Percentiles rank a stretch among this genome's conserved stretches.
Conservation (phyloP, 345 rosid genomes). For the Brassica carinata region DNA sequence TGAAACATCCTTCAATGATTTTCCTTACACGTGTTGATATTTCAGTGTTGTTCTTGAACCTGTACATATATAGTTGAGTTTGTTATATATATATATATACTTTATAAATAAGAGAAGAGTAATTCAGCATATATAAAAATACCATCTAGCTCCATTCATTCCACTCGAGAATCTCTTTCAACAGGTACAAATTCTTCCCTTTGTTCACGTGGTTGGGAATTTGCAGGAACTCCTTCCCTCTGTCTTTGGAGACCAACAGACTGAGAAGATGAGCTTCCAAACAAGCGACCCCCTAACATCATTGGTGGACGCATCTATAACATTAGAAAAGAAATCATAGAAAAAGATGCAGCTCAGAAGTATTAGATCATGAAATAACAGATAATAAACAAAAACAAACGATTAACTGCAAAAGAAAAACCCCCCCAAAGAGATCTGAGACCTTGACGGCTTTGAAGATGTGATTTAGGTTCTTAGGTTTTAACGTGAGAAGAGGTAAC, state of each 20-base stretch:
- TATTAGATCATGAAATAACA: neutral
- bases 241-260: neutral
- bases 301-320: neutral
- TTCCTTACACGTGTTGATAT: neutral
- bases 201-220: neutral
- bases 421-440: constrained; percentile 43
- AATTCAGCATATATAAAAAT: neutral
- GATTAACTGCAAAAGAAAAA: neutral
- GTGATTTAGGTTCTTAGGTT: neutral
- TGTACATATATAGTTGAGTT: neutral
- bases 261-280: neutral
- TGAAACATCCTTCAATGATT: neutral
- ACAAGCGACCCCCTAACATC: neutral
- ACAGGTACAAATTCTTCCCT: neutral
- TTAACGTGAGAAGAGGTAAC: neutral
- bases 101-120: neutral
- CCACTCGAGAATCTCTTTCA: neutral
- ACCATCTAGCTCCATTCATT: neutral
- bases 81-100: no score
- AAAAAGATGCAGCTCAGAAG: constrained; percentile 10
- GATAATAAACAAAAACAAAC: neutral
- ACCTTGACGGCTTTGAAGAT: neutral
- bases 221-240: neutral
- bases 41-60: neutral
- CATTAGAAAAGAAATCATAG: neutral